These are phyloP conservation scores for Cryptococcus hybrid DNA, from an alignment of 1,284 basidiomycete genomes.

Conservation along the genomic window DNA sequence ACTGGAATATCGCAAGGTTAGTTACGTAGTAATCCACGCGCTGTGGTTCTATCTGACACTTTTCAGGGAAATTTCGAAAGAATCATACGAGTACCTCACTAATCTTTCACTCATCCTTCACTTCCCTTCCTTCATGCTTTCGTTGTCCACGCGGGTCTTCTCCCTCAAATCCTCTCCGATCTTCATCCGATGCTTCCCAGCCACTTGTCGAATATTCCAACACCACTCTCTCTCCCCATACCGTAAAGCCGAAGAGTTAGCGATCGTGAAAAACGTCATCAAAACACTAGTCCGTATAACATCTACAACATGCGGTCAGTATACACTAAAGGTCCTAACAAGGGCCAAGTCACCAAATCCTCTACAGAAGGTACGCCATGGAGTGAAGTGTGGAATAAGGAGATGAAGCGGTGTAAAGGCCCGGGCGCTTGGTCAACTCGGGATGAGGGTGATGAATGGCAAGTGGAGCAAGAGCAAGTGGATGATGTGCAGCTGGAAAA, in stretches of 20 bases:
- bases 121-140: slow-evolving; percentile 72
- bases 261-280: slow-evolving; percentile 67
- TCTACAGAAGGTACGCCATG: slow-evolving; percentile 64
- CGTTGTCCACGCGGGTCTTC: slow-evolving; percentile 78
- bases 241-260: slow-evolving; percentile 30
- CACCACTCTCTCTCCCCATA: slow-evolving; percentile 50
- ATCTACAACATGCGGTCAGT: slow-evolving; percentile 73
- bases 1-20: slow-evolving; percentile 68
- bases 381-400: slow-evolving; percentile 68
- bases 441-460: slow-evolving; percentile 14
- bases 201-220: slow-evolving; percentile 51
- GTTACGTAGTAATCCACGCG: neutral
- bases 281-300: slow-evolving; percentile 71
- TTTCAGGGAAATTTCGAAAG: slow-evolving; percentile 53
- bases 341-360: slow-evolving; percentile 57
- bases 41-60: neutral
- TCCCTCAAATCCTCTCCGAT: slow-evolving; percentile 61
- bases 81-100: slow-evolving; percentile 66
- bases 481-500: slow-evolving; percentile 25
- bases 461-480: slow-evolving; percentile 25
- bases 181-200: slow-evolving; percentile 57
- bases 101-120: slow-evolving; percentile 70
- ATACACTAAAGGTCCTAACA: slow-evolving; percentile 52
- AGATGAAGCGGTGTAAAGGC: slow-evolving; percentile 62
- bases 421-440: slow-evolving; percentile 15